Conservation (phyloP, 345 rosid genomes). For the Isatis tinctoria region DNA sequence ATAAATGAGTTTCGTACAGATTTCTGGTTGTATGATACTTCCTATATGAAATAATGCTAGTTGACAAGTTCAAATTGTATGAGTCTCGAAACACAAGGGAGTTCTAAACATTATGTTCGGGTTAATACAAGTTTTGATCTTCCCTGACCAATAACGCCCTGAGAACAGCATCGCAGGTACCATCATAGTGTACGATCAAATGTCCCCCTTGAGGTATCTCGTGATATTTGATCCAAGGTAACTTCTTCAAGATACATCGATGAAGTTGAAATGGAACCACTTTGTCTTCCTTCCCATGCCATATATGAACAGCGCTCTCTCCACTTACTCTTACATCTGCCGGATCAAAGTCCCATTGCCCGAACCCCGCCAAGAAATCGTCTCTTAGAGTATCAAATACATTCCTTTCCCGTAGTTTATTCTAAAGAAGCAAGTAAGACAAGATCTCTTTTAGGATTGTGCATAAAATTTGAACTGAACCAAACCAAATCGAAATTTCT, state of each 20-base stretch:
- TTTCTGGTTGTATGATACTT: background rate
- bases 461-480: background rate
- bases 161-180: slow-evolving; percentile 53
- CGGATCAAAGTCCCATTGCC: slow-evolving; percentile 82
- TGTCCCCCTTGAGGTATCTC: slow-evolving; percentile 81
- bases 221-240: slow-evolving; percentile 75
- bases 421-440: slow-evolving; percentile 22
- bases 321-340: slow-evolving; percentile 30
- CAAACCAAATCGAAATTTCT: too few species aligned
- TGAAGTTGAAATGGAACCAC: slow-evolving; percentile 75
- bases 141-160: slow-evolving; percentile 54
- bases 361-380: slow-evolving; percentile 57
- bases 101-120: background rate
- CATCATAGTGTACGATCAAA: slow-evolving; percentile 64
- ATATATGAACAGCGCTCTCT: slow-evolving; percentile 54
- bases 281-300: slow-evolving; percentile 83
- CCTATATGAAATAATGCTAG: background rate
- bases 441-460: background rate
- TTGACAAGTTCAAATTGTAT: background rate
- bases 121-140: slow-evolving; percentile 25
- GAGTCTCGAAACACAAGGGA: background rate
- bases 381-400: slow-evolving; percentile 53
- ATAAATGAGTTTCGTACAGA: background rate
- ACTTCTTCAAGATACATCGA: slow-evolving; percentile 44
- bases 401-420: slow-evolving; percentile 40